Conservation (phyloP, 441 rosid genomes). For the Daphne laureola region DNA sequence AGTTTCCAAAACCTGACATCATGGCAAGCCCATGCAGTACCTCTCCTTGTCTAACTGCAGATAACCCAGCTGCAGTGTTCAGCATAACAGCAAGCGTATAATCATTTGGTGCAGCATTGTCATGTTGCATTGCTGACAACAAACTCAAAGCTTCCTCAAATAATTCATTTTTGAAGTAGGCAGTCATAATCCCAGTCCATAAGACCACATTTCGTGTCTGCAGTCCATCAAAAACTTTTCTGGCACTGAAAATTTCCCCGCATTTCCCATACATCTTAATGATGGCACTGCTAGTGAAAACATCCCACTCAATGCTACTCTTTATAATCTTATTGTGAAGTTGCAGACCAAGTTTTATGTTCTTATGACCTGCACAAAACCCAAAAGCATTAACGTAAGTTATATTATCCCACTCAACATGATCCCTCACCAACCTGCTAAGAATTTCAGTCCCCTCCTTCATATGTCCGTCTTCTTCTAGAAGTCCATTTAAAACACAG, state of each 20-base stretch:
- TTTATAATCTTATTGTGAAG: constrained; percentile 44
- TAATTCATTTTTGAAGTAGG: constrained; percentile 53
- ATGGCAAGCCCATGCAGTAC: constrained; percentile 37
- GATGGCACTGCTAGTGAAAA: constrained; percentile 33
- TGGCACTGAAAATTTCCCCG: constrained; percentile 34
- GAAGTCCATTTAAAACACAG: constrained; percentile 50
- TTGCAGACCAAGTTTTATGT: constrained; percentile 48
- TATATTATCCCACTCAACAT: constrained; percentile 32
- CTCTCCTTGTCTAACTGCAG: constrained; percentile 44
- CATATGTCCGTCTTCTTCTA: constrained; percentile 34
- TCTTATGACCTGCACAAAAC: constrained; percentile 37
- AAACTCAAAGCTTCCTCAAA: constrained; percentile 63
- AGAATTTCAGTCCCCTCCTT: constrained; percentile 43
- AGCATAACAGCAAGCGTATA: constrained; percentile 52
- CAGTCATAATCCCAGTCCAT: constrained; percentile 58
- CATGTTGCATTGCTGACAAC: constrained; percentile 35
- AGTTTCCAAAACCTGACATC: constrained; percentile 47
- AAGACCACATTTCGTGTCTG: constrained; percentile 41
- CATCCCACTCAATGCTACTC: constrained; percentile 27
- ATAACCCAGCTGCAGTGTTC: constrained; percentile 53
- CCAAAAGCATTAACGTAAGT: constrained; percentile 2
- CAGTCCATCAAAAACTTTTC: constrained; percentile 40
- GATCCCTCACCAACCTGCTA: constrained; percentile 28
- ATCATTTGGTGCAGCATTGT: constrained; percentile 47
- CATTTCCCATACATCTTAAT: constrained; percentile 76